These are phyloP conservation scores for Starmerella stigmatis DNA, from an alignment of 805 yeast species.

Conservation along the genomic window DNA sequence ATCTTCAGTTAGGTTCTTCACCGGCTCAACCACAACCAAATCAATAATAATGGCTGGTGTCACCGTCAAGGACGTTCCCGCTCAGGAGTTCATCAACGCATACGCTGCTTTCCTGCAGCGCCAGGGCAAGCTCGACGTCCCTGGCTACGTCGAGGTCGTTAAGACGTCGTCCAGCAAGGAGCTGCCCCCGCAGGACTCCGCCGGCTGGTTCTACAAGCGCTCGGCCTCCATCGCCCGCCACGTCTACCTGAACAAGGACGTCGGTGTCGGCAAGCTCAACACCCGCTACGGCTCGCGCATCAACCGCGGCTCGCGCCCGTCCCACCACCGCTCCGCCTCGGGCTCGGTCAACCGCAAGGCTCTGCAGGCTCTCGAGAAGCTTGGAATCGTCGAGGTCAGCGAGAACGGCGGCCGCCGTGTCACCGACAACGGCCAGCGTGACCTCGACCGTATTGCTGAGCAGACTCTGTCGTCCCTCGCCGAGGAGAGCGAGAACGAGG, in stretches of 20 bases:
- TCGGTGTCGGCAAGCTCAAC: slow-evolving; percentile 99
- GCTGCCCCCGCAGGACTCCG: slow-evolving; percentile 99
- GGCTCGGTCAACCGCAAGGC: slow-evolving; percentile 99
- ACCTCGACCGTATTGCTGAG: slow-evolving; percentile 99
- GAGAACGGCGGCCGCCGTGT: slow-evolving; percentile 99
- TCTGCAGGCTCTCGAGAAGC: slow-evolving; percentile 95
- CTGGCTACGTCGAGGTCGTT: slow-evolving; percentile 99
- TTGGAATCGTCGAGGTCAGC: slow-evolving; percentile 92
- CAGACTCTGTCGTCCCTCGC: slow-evolving; percentile 92
- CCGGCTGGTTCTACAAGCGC: slow-evolving; percentile 99
- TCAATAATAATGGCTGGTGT: slow-evolving; percentile 26
- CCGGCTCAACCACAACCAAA: background rate
- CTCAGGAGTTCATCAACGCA: slow-evolving; percentile 99
- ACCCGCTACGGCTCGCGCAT: slow-evolving; percentile 98
- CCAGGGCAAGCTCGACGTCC: slow-evolving; percentile 99
- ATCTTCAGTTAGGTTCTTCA: background rate
- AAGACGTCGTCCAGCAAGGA: slow-evolving; percentile 98
- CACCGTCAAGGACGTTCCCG: slow-evolving; percentile 93
- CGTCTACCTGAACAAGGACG: slow-evolving; percentile 98
- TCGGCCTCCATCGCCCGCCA: slow-evolving; percentile 99
- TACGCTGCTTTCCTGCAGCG: slow-evolving; percentile 99
- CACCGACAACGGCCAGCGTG: slow-evolving; percentile 99
- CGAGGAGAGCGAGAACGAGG: slow-evolving; percentile 33
- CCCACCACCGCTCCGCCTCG: slow-evolving; percentile 97
- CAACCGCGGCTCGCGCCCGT: slow-evolving; percentile 98